Base-by-base conservation (phyloP, 805 yeast genomes). In the Teunomyces aglyptinius region DNA sequence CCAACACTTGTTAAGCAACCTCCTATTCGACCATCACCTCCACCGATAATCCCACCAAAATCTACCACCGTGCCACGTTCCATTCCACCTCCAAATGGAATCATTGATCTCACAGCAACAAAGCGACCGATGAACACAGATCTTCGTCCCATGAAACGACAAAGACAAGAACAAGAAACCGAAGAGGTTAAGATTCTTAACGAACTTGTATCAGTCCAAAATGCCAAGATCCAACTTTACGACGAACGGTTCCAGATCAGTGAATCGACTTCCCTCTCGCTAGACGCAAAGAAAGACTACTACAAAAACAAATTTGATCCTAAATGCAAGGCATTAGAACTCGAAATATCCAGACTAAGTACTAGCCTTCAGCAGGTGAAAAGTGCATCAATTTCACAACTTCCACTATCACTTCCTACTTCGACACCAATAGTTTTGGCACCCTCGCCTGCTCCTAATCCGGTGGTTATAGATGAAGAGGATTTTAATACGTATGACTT, bases 181-280 rank as follows among this genome's bases (percentile, higher is more conserved):
- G 39, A 36, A 6, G 38, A 45, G 20, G 40, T 35, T n/a, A 18
- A 8, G 4, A 24, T 41, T 13, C 46, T 43, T 8, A 22, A 42
- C 10, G 27, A 22, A 7, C 36, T 48, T 8, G 18, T 48, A 11
- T 12, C 31, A 11, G 18, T 45, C 8, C 47, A 44, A 15, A 48
- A 48, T 10, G 26, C 35, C 22, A 48, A 48, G 29, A 35, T 48
- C 18, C n/a, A 26, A 28, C 40, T 48, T 6, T 44, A 19, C 18
- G 43, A 48, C 12, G 61, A 67, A 41, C 48, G 71, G 40, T 63
- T 64, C 41, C 49, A 57, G 4, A 59, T 63, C 7, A 64, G 59
- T 44, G 73, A 68, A 46, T 67, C 73, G 4, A 64, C 75, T 1
- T 62, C 73, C 5, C 60, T 70, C 8, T 68, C 74, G 4, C 50